Evolutionary conservation across 2,329 filamentous ascomycete genomes (phyloP), one percentile per base, ranked within the genome.

Genomic region (Aspergillus bombycis): DNA sequence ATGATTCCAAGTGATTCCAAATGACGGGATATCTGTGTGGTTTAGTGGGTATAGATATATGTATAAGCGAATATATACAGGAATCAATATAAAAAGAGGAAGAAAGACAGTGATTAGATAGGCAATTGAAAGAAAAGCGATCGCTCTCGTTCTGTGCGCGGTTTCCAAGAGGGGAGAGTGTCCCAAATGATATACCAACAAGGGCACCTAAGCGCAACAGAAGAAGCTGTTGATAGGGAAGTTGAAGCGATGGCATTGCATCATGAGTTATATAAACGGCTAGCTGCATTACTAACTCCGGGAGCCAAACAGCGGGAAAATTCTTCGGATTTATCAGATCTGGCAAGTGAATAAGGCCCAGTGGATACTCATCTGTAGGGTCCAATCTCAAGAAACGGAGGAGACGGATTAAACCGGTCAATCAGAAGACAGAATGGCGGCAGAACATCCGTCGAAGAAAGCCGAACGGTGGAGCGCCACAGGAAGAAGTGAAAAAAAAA

Each of bases 311-410:
- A 45, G 19, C 36, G 32, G 52, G 54, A 54, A 55, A 61, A 58
- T 52, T 52, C 23, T 60, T 43, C 63, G 58, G 61, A 65, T 67
- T 67, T 67, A 63, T 67, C 58, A 67, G 63, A 57, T 36, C 30
- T 57, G 32, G 53, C 11, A 48, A 36, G 48, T 38, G 46, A 52
- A 45, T 21, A 46, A n/a, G 14, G 7, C 21, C 21, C 48, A 28
- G 38, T 43, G 50, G 58, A 60, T 60, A 26, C 58, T 60, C 52
- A 56, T n/a, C 21, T 36, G 19, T 45, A 60, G 61, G 61, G 61
- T 63, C 52, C 57, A 60, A 57, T 48, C 23, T 61, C 43, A 36
- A 48, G 48, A 14, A 38, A 60, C 32, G 46, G 36, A 55, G n/a
- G 9, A 52, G 48, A 62, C 62, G 62, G 62, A 65, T 60, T 62